Conservation (phyloP, 768 basidiomycete species). For the Pilatotrama ljubarskyi region DNA sequence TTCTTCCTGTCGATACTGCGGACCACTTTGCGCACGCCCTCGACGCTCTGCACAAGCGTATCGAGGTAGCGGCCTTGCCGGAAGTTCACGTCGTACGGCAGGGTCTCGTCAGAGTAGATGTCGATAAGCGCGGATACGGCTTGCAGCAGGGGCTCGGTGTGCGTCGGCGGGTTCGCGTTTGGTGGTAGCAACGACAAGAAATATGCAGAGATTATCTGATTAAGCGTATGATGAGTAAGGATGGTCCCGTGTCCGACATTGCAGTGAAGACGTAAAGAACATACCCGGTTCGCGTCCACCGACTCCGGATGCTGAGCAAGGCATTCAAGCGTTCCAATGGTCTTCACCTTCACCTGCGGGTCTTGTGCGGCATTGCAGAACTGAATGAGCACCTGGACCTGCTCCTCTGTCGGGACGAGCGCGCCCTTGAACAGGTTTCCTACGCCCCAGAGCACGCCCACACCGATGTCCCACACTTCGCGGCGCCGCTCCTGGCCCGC, state of each 20-base stretch:
- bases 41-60: conserved; percentile 57
- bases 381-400: conserved; percentile 65
- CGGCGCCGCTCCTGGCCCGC: conserved; percentile 66
- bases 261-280: conserved; percentile 18
- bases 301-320: conserved; percentile 71
- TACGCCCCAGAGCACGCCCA: conserved; percentile 89
- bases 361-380: conserved; percentile 59
- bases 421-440: conserved; percentile 71
- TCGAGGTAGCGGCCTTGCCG: conserved; percentile 58
- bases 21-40: conserved; percentile 61
- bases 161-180: conserved; percentile 41
- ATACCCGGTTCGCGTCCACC: conserved; percentile 65
- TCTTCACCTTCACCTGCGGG: conserved; percentile 63
- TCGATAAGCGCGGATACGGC: conserved; percentile 84
- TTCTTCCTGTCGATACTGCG: conserved; percentile 66
- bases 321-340: conserved; percentile 83
- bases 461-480: conserved; percentile 77
- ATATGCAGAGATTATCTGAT: conserved; percentile 62
- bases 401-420: conserved; percentile 62
- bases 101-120: conserved; percentile 86
- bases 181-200: conserved; percentile 64
- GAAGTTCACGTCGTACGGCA: conserved; percentile 82
- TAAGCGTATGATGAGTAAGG: neutral
- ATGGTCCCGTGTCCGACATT: neutral
- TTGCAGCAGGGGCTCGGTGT: conserved; percentile 74